A percentile compares a stretch with the other conserved stretches of the same genome.
Evolutionary conservation across 345 rosid species (phyloP).

Genomic region (Sisymbrium altissimum): DNA sequence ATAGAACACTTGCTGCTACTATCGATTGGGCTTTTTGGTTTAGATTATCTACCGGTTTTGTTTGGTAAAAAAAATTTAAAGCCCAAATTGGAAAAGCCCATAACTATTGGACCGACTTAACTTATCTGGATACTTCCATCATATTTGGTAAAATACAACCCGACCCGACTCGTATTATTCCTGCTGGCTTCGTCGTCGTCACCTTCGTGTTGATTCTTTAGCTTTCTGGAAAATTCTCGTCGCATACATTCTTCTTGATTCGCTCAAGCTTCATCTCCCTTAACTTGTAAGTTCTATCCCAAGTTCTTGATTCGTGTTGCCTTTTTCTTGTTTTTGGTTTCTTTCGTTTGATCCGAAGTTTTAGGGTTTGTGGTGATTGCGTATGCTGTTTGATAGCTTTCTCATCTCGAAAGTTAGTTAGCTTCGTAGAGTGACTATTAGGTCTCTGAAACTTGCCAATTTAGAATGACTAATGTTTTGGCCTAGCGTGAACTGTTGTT

Average conservation of each 20-base stretch:
- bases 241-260: neutral
- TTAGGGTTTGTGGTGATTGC: neutral
- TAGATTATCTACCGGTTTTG: neutral
- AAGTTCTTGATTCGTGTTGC: too few relatives aligned
- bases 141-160: neutral
- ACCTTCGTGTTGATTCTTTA: neutral
- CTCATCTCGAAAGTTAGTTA: neutral
- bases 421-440: neutral
- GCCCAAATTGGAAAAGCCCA: constrained; percentile 18
- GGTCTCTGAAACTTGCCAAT: neutral
- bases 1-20: too few relatives aligned
- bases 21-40: neutral
- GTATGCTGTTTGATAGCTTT: neutral
- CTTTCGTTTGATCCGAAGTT: neutral
- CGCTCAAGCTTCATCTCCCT: neutral
- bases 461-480: neutral
- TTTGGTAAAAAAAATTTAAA: neutral
- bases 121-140: constrained; percentile 10
- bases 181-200: constrained; percentile 2
- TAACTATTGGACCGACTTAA: neutral
- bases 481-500: neutral
- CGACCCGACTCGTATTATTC: constrained; percentile 1
- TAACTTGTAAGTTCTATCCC: neutral
- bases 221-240: constrained; percentile 18
- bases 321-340: neutral